Evolutionary conservation across 2,329 filamentous ascomycete genomes (phyloP).

Genomic region (Dichotomopilus funicola): DNA sequence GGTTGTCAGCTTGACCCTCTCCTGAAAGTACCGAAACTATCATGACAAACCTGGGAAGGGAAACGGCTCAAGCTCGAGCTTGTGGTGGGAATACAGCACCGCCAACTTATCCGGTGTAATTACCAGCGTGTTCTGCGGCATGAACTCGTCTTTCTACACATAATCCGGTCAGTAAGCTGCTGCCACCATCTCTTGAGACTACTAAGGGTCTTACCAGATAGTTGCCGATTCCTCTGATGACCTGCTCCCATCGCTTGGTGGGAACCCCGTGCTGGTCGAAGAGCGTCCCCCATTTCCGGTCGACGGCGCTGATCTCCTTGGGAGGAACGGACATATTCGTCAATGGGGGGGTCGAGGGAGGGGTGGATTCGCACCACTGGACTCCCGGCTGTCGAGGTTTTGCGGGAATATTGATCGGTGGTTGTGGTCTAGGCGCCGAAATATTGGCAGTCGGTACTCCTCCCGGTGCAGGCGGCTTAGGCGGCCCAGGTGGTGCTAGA

Average conservation of each 20-base stretch:
- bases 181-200: not conserved
- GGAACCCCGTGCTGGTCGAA: constrained; percentile 63
- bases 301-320: constrained; percentile 51
- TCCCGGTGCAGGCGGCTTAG: not conserved
- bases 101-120: constrained; percentile 70
- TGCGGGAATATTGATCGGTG: not conserved
- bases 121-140: constrained; percentile 61
- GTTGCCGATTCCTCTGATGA: constrained; percentile 65
- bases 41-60: constrained; percentile 55
- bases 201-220: constrained; percentile 53
- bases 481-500: not conserved
- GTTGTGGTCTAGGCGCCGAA: not conserved
- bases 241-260: constrained; percentile 61
- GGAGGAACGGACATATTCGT: not conserved
- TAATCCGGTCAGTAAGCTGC: constrained; percentile 7
- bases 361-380: constrained; percentile 2
- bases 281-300: constrained; percentile 69
- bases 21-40: not conserved
- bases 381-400: not conserved
- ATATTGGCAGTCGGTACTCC: not conserved
- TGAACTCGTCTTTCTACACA: constrained; percentile 59
- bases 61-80: constrained; percentile 58
- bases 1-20: not conserved
- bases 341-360: not conserved
- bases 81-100: constrained; percentile 63